phyloP scores from a whole-genome alignment of 192 early-diverging fungal species.

The Rhizophlyctis rosea region DNA sequence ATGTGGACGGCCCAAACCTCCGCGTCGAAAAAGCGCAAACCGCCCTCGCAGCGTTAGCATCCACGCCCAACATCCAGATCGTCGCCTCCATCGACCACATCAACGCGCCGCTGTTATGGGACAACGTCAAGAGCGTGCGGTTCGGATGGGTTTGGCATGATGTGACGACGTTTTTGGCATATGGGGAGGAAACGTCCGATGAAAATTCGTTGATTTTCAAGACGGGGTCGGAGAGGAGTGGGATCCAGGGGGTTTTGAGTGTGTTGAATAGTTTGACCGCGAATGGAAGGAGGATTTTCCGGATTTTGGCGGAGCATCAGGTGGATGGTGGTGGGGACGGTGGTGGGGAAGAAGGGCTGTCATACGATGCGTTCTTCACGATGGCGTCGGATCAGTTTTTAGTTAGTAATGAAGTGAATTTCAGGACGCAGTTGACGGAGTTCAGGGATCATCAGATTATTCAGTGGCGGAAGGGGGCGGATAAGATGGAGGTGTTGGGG shows the following conservation, averaged over 20 bases:
- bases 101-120: slow-evolving; percentile 86
- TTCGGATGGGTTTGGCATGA: slow-evolving; percentile 94
- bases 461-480: slow-evolving; percentile 45
- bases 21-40: slow-evolving; percentile 67
- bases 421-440: slow-evolving; percentile 89
- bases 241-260: slow-evolving; percentile 58
- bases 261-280: slow-evolving; percentile 79
- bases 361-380: slow-evolving; percentile 64
- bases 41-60: slow-evolving; percentile 66
- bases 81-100: slow-evolving; percentile 90
- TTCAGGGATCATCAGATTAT: slow-evolving; percentile 92
- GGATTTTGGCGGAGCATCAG: slow-evolving; percentile 81
- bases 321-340: slow-evolving; percentile 39
- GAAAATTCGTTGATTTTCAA: slow-evolving; percentile 67
- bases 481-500: slow-evolving; percentile 68
- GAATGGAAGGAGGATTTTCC: slow-evolving; percentile 84
- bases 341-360: slow-evolving; percentile 53
- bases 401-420: slow-evolving; percentile 76
- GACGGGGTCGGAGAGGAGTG: slow-evolving; percentile 22
- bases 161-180: slow-evolving; percentile 78
- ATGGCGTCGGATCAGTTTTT: slow-evolving; percentile 79
- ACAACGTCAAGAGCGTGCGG: slow-evolving; percentile 59
- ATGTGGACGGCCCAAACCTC: slow-evolving; percentile 79
- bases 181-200: slow-evolving; percentile 79
- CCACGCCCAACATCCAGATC: slow-evolving; percentile 64